phyloP scores from a whole-genome alignment of 2,329 filamentous ascomycete species.

The Ophiostoma ulmi region DNA sequence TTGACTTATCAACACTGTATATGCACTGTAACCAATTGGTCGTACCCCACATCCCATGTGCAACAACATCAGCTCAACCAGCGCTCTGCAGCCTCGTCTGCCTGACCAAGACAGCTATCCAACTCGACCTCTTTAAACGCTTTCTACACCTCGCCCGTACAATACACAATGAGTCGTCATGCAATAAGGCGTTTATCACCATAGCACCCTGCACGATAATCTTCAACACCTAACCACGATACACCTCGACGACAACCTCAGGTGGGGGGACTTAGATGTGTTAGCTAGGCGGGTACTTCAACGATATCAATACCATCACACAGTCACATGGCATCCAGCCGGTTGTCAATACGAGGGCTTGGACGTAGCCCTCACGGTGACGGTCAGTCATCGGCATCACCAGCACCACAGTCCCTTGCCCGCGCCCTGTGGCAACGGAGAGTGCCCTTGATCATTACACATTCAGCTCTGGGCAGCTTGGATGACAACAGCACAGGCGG shows the following conservation, averaged over 20 bases:
- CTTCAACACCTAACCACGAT: background rate
- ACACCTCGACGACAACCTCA: background rate
- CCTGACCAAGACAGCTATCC: background rate
- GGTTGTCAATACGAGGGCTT: background rate
- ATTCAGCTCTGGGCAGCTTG: constrained; percentile 35
- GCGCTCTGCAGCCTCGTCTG: background rate
- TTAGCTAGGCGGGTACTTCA: background rate
- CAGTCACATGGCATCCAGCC: constrained; percentile 5
- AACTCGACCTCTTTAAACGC: background rate
- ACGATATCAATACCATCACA: background rate
- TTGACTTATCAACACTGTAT: background rate
- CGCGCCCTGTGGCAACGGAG: constrained; percentile 51
- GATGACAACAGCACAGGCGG: background rate
- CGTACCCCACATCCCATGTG: background rate
- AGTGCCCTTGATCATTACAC: constrained; percentile 52
- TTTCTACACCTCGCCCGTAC: background rate
- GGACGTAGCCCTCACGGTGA: background rate
- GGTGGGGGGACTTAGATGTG: background rate
- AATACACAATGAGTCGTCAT: background rate
- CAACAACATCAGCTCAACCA: background rate
- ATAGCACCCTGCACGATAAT: background rate
- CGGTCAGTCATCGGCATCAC: background rate
- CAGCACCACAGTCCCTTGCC: constrained; percentile 32
- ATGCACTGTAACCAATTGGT: background rate
- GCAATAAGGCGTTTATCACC: background rate